Evolutionary conservation across 1,139 yeast species (phyloP).

Genomic region (Taiozyma onychis): DNA sequence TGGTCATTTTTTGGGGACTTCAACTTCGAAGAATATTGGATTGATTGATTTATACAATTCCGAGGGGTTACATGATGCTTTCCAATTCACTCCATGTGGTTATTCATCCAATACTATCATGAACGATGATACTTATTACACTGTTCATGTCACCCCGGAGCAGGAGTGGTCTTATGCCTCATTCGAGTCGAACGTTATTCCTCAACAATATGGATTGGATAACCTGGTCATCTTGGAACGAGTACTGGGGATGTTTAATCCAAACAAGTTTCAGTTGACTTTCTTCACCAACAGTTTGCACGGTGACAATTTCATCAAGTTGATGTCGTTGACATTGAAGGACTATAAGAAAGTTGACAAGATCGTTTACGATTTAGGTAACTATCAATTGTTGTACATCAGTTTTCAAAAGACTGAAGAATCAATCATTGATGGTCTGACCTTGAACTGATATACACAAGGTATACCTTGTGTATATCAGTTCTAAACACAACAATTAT

Average conservation of each 20-base stretch:
- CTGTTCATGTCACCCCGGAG: slow-evolving; percentile 94
- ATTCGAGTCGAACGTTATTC: slow-evolving; percentile 80
- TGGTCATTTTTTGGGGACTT: slow-evolving; percentile 71
- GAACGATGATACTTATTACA: slow-evolving; percentile 64
- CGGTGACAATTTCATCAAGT: slow-evolving; percentile 35
- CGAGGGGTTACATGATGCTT: slow-evolving; percentile 63
- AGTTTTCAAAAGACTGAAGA: slow-evolving; percentile 26
- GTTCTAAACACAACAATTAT: neutral
- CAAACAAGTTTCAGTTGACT: slow-evolving; percentile 73
- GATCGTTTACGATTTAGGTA: slow-evolving; percentile 64
- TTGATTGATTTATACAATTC: slow-evolving; percentile 54
- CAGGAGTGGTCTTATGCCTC: slow-evolving; percentile 93
- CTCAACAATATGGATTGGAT: slow-evolving; percentile 36
- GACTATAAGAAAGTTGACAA: slow-evolving; percentile 64
- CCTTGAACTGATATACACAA: neutral
- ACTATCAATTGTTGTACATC: slow-evolving; percentile 40
- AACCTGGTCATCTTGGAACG: slow-evolving; percentile 49
- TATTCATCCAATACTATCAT: slow-evolving; percentile 82
- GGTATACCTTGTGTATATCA: too few species aligned
- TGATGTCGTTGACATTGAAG: slow-evolving; percentile 31
- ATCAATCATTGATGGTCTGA: slow-evolving; percentile 14
- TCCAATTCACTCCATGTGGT: slow-evolving; percentile 95
- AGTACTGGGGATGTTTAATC: slow-evolving; percentile 63
- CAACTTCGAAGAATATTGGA: slow-evolving; percentile 56
- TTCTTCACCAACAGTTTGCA: slow-evolving; percentile 34